Evolutionary conservation across 2,329 filamentous ascomycete genomes (phyloP).

Genomic region (Leptodontidium sp.): DNA sequence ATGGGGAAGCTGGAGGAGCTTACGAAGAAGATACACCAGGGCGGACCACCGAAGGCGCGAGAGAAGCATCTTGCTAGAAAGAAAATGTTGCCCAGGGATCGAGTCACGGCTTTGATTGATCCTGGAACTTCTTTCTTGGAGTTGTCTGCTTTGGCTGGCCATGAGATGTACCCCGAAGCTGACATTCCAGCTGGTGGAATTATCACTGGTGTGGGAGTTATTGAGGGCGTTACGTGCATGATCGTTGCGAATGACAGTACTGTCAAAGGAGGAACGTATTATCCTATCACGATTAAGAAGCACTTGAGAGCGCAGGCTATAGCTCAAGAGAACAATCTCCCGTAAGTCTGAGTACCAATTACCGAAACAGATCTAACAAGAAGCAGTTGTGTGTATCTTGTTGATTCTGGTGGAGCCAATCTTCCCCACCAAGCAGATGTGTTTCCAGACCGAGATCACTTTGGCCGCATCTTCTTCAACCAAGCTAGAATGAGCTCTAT

Average conservation of each 20-base stretch:
- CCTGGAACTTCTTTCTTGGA: slow-evolving; percentile 91
- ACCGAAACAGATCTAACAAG: slow-evolving; percentile 6
- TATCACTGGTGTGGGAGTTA: slow-evolving; percentile 88
- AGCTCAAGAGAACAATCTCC: slow-evolving; percentile 83
- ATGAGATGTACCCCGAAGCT: slow-evolving; percentile 85
- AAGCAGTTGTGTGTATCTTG: slow-evolving; percentile 85
- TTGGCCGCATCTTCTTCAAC: slow-evolving; percentile 96
- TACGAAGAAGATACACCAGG: slow-evolving; percentile 74
- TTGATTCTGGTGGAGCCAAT: slow-evolving; percentile 95
- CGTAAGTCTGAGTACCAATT: slow-evolving; percentile 55
- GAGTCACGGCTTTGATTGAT: slow-evolving; percentile 86
- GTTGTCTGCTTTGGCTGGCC: slow-evolving; percentile 88
- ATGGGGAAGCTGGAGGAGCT: slow-evolving; percentile 73
- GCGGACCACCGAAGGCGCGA: slow-evolving; percentile 81
- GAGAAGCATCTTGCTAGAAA: slow-evolving; percentile 87
- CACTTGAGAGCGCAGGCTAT: slow-evolving; percentile 92
- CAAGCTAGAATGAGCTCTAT: slow-evolving; percentile 90
- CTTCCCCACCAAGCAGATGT: slow-evolving; percentile 95
- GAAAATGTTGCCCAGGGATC: slow-evolving; percentile 94
- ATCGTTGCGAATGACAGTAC: slow-evolving; percentile 97
- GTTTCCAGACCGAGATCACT: slow-evolving; percentile 94
- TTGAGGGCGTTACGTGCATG: slow-evolving; percentile 91
- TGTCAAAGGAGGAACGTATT: slow-evolving; percentile 97
- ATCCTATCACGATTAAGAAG: slow-evolving; percentile 97
- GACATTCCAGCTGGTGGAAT: slow-evolving; percentile 91